Percentiles rank a stretch among this genome's conserved stretches.
These are phyloP conservation scores for Candida orba DNA, from an alignment of 805 yeast species.

Conservation along the genomic window DNA sequence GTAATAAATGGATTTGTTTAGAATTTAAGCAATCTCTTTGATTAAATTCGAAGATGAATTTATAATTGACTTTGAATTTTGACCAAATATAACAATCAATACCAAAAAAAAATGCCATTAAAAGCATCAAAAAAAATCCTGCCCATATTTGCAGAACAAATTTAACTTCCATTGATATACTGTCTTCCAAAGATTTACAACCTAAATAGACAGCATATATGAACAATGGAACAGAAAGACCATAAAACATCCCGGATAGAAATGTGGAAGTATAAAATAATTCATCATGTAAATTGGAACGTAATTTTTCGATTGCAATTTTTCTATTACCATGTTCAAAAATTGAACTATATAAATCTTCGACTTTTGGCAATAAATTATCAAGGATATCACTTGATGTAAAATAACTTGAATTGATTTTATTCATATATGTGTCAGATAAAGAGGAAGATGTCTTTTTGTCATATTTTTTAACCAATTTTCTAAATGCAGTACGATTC, in stretches of 20 bases:
- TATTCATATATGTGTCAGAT: conserved; percentile 45
- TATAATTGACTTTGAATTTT: conserved; percentile 71
- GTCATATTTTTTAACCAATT: conserved; percentile 86
- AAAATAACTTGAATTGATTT: conserved; percentile 51
- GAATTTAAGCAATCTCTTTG: conserved; percentile 58
- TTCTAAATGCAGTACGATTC: conserved; percentile 84
- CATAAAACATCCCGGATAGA: conserved; percentile 59
- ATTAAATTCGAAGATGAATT: conserved; percentile 85
- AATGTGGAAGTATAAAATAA: conserved; percentile 40
- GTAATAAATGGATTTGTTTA: conserved; percentile 58
- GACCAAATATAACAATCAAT: conserved; percentile 71
- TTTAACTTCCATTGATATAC: conserved; percentile 45
- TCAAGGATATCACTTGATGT: conserved; percentile 62
- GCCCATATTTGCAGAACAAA: conserved; percentile 85
- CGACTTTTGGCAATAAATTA: conserved; percentile 52
- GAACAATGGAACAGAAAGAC: conserved; percentile 65
- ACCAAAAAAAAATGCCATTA: conserved; percentile 60
- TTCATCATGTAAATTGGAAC: conserved; percentile 35
- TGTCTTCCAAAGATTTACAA: conserved; percentile 33
- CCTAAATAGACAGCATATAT: conserved; percentile 50
- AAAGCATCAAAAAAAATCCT: conserved; percentile 64
- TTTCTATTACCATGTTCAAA: conserved; percentile 68
- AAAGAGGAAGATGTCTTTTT: conserved; percentile 48
- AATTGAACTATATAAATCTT: conserved; percentile 55
- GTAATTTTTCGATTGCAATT: conserved; percentile 60